These are phyloP conservation scores for Russula sp. DNA, from an alignment of 768 basidiomycete genomes.

Conservation along the genomic window DNA sequence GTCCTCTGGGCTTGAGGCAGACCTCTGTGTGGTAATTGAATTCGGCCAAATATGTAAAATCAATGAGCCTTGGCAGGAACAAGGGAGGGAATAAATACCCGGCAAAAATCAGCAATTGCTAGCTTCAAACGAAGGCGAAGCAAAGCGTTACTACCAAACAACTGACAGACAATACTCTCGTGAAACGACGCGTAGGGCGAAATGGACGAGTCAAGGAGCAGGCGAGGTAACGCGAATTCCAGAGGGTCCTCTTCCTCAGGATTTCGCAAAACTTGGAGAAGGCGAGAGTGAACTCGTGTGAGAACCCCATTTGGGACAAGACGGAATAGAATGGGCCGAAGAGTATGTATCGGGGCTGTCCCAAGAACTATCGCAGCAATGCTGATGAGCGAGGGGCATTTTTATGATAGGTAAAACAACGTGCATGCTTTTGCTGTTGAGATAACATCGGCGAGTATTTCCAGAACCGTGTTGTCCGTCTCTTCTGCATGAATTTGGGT, in stretches of 20 bases:
- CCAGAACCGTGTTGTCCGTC: conserved; percentile 24
- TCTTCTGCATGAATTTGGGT: conserved; percentile 46
- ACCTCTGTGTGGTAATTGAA: conserved; percentile 1
- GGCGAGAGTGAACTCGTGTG: conserved; percentile 32
- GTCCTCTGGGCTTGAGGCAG: neutral
- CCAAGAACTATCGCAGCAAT: conserved; percentile 30
- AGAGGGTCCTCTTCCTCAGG: conserved; percentile 31
- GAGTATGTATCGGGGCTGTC: conserved; percentile 41
- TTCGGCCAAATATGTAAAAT: neutral
- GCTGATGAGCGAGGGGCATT: neutral
- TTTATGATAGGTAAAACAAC: neutral
- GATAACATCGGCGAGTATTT: conserved; percentile 20
- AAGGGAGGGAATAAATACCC: conserved; percentile 28
- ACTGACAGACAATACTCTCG: conserved; percentile 41
- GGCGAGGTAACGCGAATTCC: conserved; percentile 28
- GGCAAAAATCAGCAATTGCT: conserved; percentile 38
- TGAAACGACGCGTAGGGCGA: conserved; percentile 30
- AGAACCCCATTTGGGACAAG: conserved; percentile 35
- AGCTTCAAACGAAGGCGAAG: conserved; percentile 50
- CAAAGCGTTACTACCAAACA: conserved; percentile 56
- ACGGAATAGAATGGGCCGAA: conserved; percentile 46
- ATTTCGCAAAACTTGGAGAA: conserved; percentile 41
- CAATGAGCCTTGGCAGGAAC: neutral
- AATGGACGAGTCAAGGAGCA: conserved; percentile 27
- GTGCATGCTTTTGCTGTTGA: conserved; percentile 22